A percentile compares a stretch with the other conserved stretches of the same genome.
phyloP scores from a whole-genome alignment of 768 basidiomycete species.

The Lactarius trivialis region DNA sequence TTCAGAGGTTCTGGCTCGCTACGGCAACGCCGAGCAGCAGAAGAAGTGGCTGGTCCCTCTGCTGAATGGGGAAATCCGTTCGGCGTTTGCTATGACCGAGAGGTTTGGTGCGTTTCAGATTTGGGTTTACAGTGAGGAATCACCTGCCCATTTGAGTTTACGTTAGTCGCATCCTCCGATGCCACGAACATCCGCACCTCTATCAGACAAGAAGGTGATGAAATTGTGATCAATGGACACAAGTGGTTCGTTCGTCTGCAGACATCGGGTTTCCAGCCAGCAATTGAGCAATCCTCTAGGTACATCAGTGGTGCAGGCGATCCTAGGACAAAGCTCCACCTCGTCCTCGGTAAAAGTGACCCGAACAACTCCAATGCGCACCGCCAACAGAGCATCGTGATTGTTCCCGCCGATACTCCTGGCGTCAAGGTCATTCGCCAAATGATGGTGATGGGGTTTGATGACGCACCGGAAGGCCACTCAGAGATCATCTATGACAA shows the following conservation, averaged over 20 bases:
- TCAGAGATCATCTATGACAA: conserved; percentile 94
- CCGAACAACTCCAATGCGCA: conserved; percentile 70
- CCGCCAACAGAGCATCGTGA: conserved; percentile 86
- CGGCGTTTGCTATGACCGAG: conserved; percentile 97
- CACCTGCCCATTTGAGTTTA: conserved; percentile 12
- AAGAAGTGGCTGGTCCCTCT: conserved; percentile 84
- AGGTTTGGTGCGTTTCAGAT: conserved; percentile 53
- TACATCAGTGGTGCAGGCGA: conserved; percentile 98
- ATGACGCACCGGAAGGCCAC: conserved; percentile 95
- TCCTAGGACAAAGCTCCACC: conserved; percentile 80
- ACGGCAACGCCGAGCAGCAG: conserved; percentile 88
- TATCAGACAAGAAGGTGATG: conserved; percentile 73
- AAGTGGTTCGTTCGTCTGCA: conserved; percentile 62
- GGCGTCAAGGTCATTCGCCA: conserved; percentile 89
- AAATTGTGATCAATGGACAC: conserved; percentile 91
- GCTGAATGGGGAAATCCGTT: conserved; percentile 87
- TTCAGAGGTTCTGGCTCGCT: conserved; percentile 91
- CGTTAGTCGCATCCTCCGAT: conserved; percentile 82
- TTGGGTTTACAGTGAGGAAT: background rate
- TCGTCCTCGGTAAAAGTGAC: conserved; percentile 94
- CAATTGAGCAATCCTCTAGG: conserved; percentile 38
- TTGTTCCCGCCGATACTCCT: conserved; percentile 82
- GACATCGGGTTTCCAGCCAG: background rate
- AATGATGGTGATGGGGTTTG: conserved; percentile 90
- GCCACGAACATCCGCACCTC: conserved; percentile 92